These are phyloP conservation scores for Chlorella sp. DNA, from an alignment of 139 green algal species.

Conservation along the genomic window DNA sequence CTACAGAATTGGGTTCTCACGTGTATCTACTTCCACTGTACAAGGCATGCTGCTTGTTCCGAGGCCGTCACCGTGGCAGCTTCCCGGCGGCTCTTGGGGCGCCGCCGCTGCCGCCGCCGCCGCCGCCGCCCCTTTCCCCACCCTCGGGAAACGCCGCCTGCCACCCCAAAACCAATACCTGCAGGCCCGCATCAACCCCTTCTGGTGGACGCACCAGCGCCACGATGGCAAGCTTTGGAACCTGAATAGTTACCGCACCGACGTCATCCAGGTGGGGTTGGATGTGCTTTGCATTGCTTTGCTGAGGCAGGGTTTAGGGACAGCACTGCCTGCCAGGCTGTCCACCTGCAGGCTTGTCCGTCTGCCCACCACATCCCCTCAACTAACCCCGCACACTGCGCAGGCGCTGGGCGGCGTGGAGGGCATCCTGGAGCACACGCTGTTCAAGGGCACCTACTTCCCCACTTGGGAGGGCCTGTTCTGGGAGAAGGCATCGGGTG, in stretches of 20 bases:
- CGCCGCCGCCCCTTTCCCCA: no score
- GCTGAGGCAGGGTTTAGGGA: no score
- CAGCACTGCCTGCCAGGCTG: no score
- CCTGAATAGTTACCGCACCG: conserved; percentile 99
- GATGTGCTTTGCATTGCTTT: no score
- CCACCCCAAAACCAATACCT: conserved; percentile 19
- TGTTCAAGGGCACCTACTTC: conserved; percentile 99
- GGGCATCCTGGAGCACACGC: conserved; percentile 99
- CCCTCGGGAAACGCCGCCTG: no score
- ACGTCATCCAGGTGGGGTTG: conserved; percentile 90
- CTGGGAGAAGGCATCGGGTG: conserved; percentile 96
- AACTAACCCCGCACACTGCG: no score
- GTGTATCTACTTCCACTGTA: no score
- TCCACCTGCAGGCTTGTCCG: conserved; percentile 70
- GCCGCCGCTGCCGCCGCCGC: no score
- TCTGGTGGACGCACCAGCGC: conserved; percentile 99
- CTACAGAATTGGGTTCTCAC: no score
- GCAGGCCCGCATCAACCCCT: conserved; percentile 89
- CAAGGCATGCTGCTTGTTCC: no score
- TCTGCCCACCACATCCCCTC: background rate
- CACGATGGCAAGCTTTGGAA: conserved; percentile 99
- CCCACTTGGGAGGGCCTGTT: conserved; percentile 99
- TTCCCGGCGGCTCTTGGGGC: no score
- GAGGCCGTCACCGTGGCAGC: no score
- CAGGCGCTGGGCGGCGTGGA: conserved; percentile 97